Evolutionary conservation across 352 stramenopile genomes (phyloP).

Genomic region (Phytophthora colocasiae): DNA sequence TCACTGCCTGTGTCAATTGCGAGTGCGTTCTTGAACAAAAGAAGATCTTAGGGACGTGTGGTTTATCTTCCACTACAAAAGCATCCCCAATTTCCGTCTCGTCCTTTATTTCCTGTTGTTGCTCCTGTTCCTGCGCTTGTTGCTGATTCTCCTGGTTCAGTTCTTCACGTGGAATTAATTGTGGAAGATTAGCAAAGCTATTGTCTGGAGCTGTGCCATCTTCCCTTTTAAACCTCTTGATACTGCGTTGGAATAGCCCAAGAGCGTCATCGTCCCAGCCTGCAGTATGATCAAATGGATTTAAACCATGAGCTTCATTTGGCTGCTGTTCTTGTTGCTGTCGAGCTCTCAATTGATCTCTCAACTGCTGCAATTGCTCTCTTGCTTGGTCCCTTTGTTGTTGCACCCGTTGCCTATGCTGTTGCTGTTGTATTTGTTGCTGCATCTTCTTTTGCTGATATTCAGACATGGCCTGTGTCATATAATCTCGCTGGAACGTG

Average conservation of each 20-base stretch:
- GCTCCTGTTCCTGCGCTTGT: conserved; percentile 1
- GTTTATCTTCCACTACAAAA: conserved; percentile 24
- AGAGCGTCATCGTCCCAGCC: conserved; percentile 41
- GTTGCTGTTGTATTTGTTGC: conserved; percentile 13
- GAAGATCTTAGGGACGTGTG: conserved; percentile 59
- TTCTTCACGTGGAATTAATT: conserved; percentile 6
- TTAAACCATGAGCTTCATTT: neutral
- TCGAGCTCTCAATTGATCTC: conserved; percentile 16
- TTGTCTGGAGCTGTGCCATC: conserved; percentile 19
- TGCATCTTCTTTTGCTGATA: conserved; percentile 22
- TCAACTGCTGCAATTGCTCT: conserved; percentile 8
- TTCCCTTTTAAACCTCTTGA: conserved; percentile 45
- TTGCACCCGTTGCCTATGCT: conserved; percentile 18
- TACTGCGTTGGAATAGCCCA: conserved; percentile 23
- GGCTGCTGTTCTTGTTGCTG: neutral
- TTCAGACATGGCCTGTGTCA: conserved; percentile 44
- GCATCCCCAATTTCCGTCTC: conserved; percentile 10
- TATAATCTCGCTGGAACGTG: conserved; percentile 71
- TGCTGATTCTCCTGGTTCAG: conserved; percentile 8
- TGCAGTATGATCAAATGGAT: conserved; percentile 1
- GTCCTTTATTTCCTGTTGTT: conserved; percentile 6
- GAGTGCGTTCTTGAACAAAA: conserved; percentile 88
- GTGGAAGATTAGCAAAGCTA: neutral
- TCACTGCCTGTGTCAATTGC: conserved; percentile 77
- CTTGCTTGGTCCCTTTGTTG: conserved; percentile 5